Evolutionary conservation across 257 asterid genomes (phyloP).

Genomic region (Ajuga chamaepitys): DNA sequence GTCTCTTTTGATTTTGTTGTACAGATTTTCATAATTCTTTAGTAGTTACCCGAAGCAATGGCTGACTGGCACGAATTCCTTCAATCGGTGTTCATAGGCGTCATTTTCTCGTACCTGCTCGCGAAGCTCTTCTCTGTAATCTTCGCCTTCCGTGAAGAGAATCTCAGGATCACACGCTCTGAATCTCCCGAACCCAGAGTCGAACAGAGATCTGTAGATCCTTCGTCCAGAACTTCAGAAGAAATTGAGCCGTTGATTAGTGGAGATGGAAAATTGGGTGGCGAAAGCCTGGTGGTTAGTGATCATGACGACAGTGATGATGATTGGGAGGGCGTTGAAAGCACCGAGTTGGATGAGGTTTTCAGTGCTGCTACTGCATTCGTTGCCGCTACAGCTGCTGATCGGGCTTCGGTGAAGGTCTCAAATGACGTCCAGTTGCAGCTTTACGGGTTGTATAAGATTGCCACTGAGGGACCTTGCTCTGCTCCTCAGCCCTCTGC

Average conservation of each 20-base stretch:
- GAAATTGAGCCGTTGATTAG: constrained; percentile 48
- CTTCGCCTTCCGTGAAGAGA: constrained; percentile 85
- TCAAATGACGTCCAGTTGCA: constrained; percentile 84
- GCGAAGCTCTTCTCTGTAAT: constrained; percentile 84
- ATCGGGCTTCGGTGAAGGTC: constrained; percentile 53
- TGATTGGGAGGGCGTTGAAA: constrained; percentile 99
- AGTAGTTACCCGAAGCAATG: constrained; percentile 23
- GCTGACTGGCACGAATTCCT: constrained; percentile 61
- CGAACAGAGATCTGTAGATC: constrained; percentile 19
- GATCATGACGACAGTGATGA: constrained; percentile 55
- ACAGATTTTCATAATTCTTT: background rate
- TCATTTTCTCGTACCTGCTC: constrained; percentile 76
- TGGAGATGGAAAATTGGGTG: constrained; percentile 15
- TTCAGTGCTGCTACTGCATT: constrained; percentile 97
- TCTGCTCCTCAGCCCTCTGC: constrained; percentile 84
- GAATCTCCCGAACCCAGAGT: constrained; percentile 29
- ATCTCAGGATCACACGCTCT: constrained; percentile 72
- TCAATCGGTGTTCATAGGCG: constrained; percentile 67
- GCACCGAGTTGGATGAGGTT: constrained; percentile 86
- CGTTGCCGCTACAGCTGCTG: constrained; percentile 91
- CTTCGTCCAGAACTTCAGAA: constrained; percentile 22
- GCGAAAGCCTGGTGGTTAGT: constrained; percentile 18
- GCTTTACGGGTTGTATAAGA: constrained; percentile 85
- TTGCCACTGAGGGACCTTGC: constrained; percentile 95
- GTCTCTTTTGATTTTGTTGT: background rate